Base-by-base conservation (phyloP, 2,329 filamentous ascomycete genomes). In the Neofusicoccum sp. region DNA sequence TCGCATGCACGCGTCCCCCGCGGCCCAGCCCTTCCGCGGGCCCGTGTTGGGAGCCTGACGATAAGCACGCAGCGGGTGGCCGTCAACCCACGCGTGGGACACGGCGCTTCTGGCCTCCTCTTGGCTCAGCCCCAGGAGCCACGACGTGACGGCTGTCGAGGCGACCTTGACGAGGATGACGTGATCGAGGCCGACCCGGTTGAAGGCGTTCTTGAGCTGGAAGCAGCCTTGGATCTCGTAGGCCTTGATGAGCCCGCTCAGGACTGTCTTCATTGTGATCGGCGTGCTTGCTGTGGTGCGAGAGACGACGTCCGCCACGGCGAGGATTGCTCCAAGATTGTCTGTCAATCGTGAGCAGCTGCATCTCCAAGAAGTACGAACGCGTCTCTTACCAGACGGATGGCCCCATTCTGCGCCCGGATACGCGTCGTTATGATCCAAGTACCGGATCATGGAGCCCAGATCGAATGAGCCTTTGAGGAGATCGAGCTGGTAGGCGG, bases 361-460 rank as follows among this genome's bases (percentile, higher is more conserved):
- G 45, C n/a, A n/a, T n/a, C n/a, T n/a, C n/a, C n/a, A n/a, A n/a
- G n/a, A n/a, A n/a, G n/a, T n/a, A n/a, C n/a, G n/a, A n/a, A n/a
- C n/a, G n/a, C n/a, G n/a, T n/a, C n/a, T n/a, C 40, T 76, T 79
- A 65, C 78, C 77, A 4, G 93, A 97, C 64, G 95, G 95, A 78
- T 99, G 95, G 62, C 95, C 95, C 95, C 95, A 99, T 81, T 99
- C 95, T 61, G 95, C 95, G 45, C 93, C 95, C 65, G 98, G 84
- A 93, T 93, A 99, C 86, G 93, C 98, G 85, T 99, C 95, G 78
- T 99, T 99, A 86, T 97, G 98, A 82, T 99, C 95, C 71, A 99
- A 86, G 95, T 95, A 99, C 74, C 95, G 86, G 80, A 98, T 96
- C 88, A 96, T 96, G 71, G 95, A 89, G 70, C 95, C 95, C 70